Percentiles rank a stretch among this genome's conserved stretches.
Evolutionary conservation across 176 grass and related monocot genomes (phyloP).

Genomic region (Pontederia crassipes): DNA sequence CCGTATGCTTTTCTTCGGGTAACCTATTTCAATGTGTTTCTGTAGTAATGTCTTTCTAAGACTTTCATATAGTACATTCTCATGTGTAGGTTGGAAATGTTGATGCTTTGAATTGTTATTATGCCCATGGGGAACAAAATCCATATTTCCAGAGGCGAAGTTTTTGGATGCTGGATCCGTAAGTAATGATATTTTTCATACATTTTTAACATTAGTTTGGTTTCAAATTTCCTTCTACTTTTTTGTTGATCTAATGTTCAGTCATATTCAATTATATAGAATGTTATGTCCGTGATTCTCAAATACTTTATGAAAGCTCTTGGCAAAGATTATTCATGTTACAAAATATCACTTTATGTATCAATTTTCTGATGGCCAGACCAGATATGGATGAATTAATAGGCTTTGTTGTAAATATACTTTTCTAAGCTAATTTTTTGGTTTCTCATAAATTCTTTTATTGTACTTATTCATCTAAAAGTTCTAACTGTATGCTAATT

Average conservation of each 20-base stretch:
- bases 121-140: slow-evolving; percentile 89
- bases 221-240: not conserved
- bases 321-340: no score
- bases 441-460: no score
- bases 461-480: no score
- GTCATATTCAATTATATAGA: not conserved
- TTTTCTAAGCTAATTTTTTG: no score
- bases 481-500: no score
- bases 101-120: slow-evolving; percentile 91
- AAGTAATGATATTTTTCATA: slow-evolving; percentile 26
- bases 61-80: slow-evolving; percentile 13
- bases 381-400: no score
- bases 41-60: slow-evolving; percentile 7
- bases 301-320: no score
- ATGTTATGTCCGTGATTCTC: no score
- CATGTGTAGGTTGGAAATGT: slow-evolving; percentile 70
- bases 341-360: no score
- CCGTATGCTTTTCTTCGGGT: not conserved
- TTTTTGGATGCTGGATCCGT: slow-evolving; percentile 94
- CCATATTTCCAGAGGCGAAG: slow-evolving; percentile 83
- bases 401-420: no score
- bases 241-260: not conserved
- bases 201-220: not conserved
- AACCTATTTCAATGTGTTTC: not conserved
- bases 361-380: no score